Evolutionary conservation across 768 basidiomycete genomes (phyloP).

Genomic region (Hortiboletus flavorubellus): DNA sequence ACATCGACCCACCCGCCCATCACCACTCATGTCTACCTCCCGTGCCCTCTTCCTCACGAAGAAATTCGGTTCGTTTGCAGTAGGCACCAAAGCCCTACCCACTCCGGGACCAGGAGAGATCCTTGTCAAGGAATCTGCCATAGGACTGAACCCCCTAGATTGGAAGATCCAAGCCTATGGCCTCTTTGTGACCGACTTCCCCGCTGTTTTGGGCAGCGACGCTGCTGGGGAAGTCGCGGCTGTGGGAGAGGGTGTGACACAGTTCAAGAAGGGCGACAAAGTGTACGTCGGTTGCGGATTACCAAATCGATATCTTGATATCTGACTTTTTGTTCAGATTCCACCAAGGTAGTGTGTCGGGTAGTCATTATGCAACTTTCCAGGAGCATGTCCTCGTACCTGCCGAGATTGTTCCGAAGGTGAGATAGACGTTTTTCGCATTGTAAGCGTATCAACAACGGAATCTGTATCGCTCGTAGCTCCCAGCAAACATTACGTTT

Average conservation of each 20-base stretch:
- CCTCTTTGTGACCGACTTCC: conserved; percentile 21
- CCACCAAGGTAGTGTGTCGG: conserved; percentile 4
- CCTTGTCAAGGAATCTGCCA: conserved; percentile 40
- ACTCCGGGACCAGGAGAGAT: conserved; percentile 42
- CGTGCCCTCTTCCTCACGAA: conserved; percentile 19
- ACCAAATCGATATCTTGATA: neutral
- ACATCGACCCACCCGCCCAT: neutral
- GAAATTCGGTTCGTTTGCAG: conserved; percentile 14
- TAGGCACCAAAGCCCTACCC: conserved; percentile 7
- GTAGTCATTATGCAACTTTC: conserved; percentile 15
- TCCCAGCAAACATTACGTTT: conserved; percentile 37
- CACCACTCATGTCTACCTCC: conserved; percentile 9
- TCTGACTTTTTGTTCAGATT: conserved; percentile 14
- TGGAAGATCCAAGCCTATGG: conserved; percentile 23
- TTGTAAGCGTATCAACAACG: neutral
- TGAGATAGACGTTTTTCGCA: neutral
- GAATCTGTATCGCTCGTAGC: conserved; percentile 22
- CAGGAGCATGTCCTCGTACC: conserved; percentile 27
- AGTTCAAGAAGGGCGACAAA: conserved; percentile 34
- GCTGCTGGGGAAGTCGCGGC: conserved; percentile 37
- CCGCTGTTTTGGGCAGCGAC: conserved; percentile 38
- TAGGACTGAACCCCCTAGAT: conserved; percentile 46
- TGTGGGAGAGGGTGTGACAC: conserved; percentile 38
- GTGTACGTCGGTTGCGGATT: conserved; percentile 5
- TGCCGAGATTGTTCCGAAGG: conserved; percentile 22